A percentile compares a stretch with the other conserved stretches of the same genome.
Conservation (phyloP, 176 grass and related monocot genomes). For the Pontederia crassipes region DNA sequence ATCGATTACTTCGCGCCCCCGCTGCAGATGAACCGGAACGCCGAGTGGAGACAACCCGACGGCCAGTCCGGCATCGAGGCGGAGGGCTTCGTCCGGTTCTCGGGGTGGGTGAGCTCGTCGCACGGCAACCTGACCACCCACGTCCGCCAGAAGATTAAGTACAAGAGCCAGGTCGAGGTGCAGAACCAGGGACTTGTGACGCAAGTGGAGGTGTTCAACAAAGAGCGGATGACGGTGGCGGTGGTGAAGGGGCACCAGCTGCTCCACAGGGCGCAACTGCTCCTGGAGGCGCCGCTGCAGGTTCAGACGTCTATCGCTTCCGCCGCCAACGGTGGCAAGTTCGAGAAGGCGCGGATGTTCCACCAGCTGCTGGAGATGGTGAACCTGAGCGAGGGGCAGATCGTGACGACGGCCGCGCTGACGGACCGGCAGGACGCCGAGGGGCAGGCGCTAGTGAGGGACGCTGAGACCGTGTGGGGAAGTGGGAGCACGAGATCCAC, state of each 20-base stretch:
- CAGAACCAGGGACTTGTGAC: conserved; percentile 4
- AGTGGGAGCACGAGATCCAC: conserved; percentile 11
- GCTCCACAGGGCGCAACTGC: neutral
- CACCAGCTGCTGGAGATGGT: conserved; percentile 6
- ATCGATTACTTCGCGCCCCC: conserved; percentile 5
- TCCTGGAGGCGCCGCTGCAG: conserved; percentile 3
- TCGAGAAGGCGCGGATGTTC: conserved; percentile 6
- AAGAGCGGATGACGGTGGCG: conserved; percentile 7
- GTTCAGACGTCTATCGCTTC: neutral
- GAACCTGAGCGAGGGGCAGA: conserved; percentile 9
- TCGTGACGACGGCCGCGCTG: conserved; percentile 10
- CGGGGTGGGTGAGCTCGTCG: conserved; percentile 14
- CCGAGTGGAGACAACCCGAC: conserved; percentile 2
- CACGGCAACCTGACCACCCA: conserved; percentile 12
- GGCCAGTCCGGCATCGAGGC: conserved; percentile 6
- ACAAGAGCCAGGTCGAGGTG: conserved; percentile 10
- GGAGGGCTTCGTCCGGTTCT: conserved; percentile 9
- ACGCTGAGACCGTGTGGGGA: neutral
- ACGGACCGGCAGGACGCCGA: conserved; percentile 13
- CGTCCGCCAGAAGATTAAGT: conserved; percentile 9
- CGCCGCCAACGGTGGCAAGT: neutral
- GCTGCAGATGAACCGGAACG: conserved; percentile 13
- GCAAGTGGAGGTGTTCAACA: neutral
- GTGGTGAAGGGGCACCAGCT: conserved; percentile 1
- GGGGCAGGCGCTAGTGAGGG: neutral